A percentile compares a stretch with the other conserved stretches of the same genome.
Evolutionary conservation across 179 eudicot species (phyloP).

Genomic region (Carnegiea gigantea): DNA sequence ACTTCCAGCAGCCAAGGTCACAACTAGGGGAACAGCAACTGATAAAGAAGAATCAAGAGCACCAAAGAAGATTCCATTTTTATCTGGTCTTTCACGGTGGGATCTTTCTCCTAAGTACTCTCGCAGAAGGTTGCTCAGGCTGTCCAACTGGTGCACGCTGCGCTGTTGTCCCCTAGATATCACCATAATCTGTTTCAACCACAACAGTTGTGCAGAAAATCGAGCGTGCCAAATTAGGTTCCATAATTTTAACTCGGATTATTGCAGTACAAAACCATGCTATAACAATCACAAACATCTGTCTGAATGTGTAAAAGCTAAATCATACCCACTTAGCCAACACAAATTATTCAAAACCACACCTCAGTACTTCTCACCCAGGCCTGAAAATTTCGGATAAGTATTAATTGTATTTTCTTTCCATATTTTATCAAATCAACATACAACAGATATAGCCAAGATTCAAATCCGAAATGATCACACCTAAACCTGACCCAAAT

Average conservation of each 20-base stretch:
- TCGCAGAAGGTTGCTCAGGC: slow-evolving; percentile 54
- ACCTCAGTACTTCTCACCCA: neutral
- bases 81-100: slow-evolving; percentile 39
- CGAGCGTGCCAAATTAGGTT: too few relatives aligned
- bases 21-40: slow-evolving; percentile 45
- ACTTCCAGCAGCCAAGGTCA: slow-evolving; percentile 59
- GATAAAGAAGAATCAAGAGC: slow-evolving; percentile 34
- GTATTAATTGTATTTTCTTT: neutral
- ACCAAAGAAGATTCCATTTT: slow-evolving; percentile 16
- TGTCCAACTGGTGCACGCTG: slow-evolving; percentile 75
- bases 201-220: neutral
- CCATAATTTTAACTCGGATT: too few relatives aligned
- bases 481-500: neutral
- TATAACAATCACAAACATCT: neutral
- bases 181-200: slow-evolving; percentile 43
- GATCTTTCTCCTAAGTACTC: slow-evolving; percentile 56
- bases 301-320: too few relatives aligned
- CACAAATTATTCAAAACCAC: neutral
- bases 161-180: slow-evolving; percentile 66
- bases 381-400: neutral
- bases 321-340: neutral
- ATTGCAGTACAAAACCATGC: too few relatives aligned
- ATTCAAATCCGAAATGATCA: neutral
- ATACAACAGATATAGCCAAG: neutral
- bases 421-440: neutral